These are phyloP conservation scores for Echria macrotheca DNA, from an alignment of 495 filamentous ascomycete genomes.

Conservation along the genomic window DNA sequence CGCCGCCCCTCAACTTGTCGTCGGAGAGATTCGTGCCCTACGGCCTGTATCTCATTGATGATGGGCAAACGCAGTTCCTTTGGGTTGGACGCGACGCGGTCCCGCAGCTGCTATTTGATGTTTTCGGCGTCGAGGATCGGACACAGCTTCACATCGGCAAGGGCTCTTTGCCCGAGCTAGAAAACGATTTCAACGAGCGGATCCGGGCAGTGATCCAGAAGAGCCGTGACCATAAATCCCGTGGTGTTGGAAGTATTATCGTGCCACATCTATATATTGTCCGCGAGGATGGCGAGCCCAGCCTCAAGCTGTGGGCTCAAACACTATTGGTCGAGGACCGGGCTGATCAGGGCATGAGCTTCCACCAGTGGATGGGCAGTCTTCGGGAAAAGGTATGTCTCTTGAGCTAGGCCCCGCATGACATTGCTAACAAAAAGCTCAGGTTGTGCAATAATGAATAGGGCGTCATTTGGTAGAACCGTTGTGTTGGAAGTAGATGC, in stretches of 20 bases:
- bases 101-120: conserved; percentile 79
- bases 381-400: conserved; percentile 85
- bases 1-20: conserved; percentile 78
- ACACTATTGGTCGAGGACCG: conserved; percentile 93
- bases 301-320: conserved; percentile 92
- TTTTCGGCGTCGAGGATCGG: conserved; percentile 79
- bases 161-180: conserved; percentile 73
- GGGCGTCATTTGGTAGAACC: conserved; percentile 4
- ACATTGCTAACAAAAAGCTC: conserved; percentile 14
- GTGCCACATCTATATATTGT: conserved; percentile 91
- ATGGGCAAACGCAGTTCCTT: conserved; percentile 94
- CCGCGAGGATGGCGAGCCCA: conserved; percentile 91
- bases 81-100: conserved; percentile 95
- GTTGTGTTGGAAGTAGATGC: background rate
- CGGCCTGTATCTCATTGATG: conserved; percentile 96
- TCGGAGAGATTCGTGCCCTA: conserved; percentile 83
- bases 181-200: conserved; percentile 94
- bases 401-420: background rate
- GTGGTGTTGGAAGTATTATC: conserved; percentile 83
- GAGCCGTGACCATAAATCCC: conserved; percentile 77
- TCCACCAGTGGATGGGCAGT: conserved; percentile 86
- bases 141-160: conserved; percentile 87
- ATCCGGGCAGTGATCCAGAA: conserved; percentile 86
- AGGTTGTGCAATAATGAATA: conserved; percentile 39
- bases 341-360: conserved; percentile 86